Conservation (phyloP, 345 rosid species). For the Lepidium africanum region DNA sequence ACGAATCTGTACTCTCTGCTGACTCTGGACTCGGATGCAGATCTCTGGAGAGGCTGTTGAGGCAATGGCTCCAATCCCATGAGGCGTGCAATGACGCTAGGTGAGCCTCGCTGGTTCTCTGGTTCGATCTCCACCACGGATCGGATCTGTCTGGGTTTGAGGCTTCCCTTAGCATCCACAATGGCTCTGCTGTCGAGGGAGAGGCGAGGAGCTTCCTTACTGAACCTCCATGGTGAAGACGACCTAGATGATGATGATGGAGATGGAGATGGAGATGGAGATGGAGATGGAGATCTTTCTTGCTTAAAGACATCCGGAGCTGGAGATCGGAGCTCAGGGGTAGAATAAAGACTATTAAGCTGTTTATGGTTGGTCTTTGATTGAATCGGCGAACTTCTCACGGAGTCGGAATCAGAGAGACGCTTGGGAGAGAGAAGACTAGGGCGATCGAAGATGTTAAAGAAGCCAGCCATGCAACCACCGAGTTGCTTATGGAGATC, state of each 20-base stretch:
- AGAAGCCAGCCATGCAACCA: slow-evolving; percentile 97
- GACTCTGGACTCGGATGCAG: slow-evolving; percentile 86
- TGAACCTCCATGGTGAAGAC: slow-evolving; percentile 65
- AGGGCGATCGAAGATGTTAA: slow-evolving; percentile 90
- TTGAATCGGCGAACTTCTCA: slow-evolving; percentile 9
- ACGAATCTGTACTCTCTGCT: slow-evolving; percentile 54
- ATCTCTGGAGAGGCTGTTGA: slow-evolving; percentile 72
- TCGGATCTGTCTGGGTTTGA: slow-evolving; percentile 78
- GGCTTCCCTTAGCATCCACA: slow-evolving; percentile 79
- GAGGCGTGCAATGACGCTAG: slow-evolving; percentile 84
- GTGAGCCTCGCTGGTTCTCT: slow-evolving; percentile 48
- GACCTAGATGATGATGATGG: slow-evolving; percentile 20
- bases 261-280: slow-evolving; percentile 5
- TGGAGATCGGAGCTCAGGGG: slow-evolving; percentile 48
- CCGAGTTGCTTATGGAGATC: slow-evolving; percentile 47
- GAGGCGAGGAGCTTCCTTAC: slow-evolving; percentile 85
- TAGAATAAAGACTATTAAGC: slow-evolving; percentile 29
- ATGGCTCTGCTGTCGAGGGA: slow-evolving; percentile 96
- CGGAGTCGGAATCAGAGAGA: slow-evolving; percentile 37
- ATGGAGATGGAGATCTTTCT: slow-evolving; percentile 22
- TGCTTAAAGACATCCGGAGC: slow-evolving; percentile 36
- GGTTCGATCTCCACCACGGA: not conserved
- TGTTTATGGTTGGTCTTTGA: slow-evolving; percentile 11
- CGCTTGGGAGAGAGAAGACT: slow-evolving; percentile 59
- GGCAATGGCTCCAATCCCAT: slow-evolving; percentile 88